These are phyloP conservation scores for Brachypodium distachyon DNA, from an alignment of 202 grass and related monocot genomes.

Conservation along the genomic window DNA sequence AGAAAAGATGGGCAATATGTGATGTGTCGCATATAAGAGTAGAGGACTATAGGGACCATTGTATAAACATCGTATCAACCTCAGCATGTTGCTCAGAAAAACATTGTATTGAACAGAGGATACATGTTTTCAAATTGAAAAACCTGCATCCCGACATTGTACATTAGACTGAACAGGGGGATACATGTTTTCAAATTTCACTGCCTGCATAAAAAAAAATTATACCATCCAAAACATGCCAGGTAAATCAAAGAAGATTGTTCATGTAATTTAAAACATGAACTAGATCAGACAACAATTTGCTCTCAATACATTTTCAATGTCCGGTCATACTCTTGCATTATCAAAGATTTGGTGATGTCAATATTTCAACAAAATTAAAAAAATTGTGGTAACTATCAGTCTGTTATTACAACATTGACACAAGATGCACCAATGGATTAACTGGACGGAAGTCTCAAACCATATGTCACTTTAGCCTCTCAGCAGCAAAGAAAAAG, in stretches of 20 bases:
- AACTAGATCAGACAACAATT: neutral
- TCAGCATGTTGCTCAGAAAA: neutral
- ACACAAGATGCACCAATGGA: neutral
- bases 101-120: neutral
- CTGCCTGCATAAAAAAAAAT: neutral
- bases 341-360: neutral
- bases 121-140: neutral
- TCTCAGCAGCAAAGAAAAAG: neutral
- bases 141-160: neutral
- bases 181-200: neutral
- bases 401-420: neutral
- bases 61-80: neutral
- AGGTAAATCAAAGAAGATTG: neutral
- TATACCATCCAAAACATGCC: neutral
- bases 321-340: neutral
- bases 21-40: neutral
- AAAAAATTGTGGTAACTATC: neutral
- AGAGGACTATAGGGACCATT: neutral
- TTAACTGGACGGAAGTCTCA: neutral
- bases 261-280: conserved; percentile 11
- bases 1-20: conserved; percentile 25
- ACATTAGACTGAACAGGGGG: neutral
- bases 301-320: neutral
- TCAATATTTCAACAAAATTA: neutral
- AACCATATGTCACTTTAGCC: neutral